Evolutionary conservation across 176 grass and related monocot species (phyloP), one percentile per base, ranked within the genome.

Genomic region (Melocanna baccifera): DNA sequence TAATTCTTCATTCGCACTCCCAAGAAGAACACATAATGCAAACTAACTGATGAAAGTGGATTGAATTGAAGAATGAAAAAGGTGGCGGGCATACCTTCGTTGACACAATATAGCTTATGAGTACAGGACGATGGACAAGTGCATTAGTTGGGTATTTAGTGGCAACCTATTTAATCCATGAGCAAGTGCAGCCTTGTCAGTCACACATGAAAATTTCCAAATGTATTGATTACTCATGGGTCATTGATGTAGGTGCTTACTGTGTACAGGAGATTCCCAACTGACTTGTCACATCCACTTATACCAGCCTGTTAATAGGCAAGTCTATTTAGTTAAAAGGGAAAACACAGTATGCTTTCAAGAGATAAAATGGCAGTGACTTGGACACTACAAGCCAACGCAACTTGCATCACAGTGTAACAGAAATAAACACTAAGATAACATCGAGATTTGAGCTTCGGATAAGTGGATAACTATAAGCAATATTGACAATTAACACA

Each of bases 81-180:
- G 9, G 25, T 10, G 16, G 22, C 20, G 28, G 20, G 47, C 23
- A 39, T 87, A 95, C 92, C 91, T 98, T 94, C 1, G 76, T 91
- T 15, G 83, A 93, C 61, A 95, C 61, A 40, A 95, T 64, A 78
- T 98, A 90, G 63, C 43, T 88, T 37, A 98, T 79, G 81, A 98
- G 86, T 43, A 71, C 87, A 80, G 95, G 89, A 13, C 92, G 95
- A 69, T 98, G 92, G 84, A 91, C 67, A 22, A 97, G 95, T 2
- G 95, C 92, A 76, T 97, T 94, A 10, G 80, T 84, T 69, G 95
- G 95, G 82, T 86, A 93, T 66, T 98, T 97, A 19, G 95, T 97
- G 14, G 95, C 95, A 16, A 97, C 91, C 92, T 97, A 75, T 89
- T 86, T 50, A 81, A 83, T 32, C 37, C 30, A 89, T 16, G 6